Evolutionary conservation across 441 rosid genomes (phyloP).

Genomic region (Arabidopsis lyrata): DNA sequence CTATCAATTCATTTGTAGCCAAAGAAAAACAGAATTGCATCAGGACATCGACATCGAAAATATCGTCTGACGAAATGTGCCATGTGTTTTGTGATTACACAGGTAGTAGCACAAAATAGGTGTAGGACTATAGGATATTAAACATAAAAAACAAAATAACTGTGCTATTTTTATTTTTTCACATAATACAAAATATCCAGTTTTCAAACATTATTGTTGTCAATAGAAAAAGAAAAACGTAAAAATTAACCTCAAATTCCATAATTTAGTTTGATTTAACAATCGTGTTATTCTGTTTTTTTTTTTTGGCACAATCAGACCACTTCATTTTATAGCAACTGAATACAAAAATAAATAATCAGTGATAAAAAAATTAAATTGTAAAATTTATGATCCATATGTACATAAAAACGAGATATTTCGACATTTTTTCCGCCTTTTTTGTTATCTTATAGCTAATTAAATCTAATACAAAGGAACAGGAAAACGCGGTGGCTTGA

Average conservation of each 20-base stretch:
- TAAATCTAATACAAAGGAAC: slow-evolving; percentile 67
- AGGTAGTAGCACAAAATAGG: slow-evolving; percentile 18
- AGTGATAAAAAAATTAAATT: slow-evolving; percentile 18
- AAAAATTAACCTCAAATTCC: not conserved
- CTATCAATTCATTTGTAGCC: not conserved
- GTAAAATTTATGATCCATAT: slow-evolving; percentile 47
- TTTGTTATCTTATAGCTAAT: slow-evolving; percentile 21
- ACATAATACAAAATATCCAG: not conserved
- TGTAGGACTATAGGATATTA: slow-evolving; percentile 10
- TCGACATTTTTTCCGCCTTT: slow-evolving; percentile 15
- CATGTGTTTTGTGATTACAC: slow-evolving; percentile 38
- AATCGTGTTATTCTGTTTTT: not conserved
- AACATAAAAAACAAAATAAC: slow-evolving; percentile 14
- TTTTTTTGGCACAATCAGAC: not conserved
- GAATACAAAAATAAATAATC: slow-evolving; percentile 30
- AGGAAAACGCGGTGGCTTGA: slow-evolving; percentile 62
- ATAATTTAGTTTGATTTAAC: not conserved
- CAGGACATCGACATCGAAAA: slow-evolving; percentile 40
- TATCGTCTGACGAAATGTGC: slow-evolving; percentile 38
- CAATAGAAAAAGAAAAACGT: not conserved
- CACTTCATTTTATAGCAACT: slow-evolving; percentile 13
- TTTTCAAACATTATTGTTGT: not conserved
- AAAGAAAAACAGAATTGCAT: slow-evolving; percentile 16
- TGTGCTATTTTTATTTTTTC: not conserved
- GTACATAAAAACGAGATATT: slow-evolving; percentile 46